phyloP scores from a whole-genome alignment of 2,329 filamentous ascomycete species.

The Cordyceps fumosorosea region DNA sequence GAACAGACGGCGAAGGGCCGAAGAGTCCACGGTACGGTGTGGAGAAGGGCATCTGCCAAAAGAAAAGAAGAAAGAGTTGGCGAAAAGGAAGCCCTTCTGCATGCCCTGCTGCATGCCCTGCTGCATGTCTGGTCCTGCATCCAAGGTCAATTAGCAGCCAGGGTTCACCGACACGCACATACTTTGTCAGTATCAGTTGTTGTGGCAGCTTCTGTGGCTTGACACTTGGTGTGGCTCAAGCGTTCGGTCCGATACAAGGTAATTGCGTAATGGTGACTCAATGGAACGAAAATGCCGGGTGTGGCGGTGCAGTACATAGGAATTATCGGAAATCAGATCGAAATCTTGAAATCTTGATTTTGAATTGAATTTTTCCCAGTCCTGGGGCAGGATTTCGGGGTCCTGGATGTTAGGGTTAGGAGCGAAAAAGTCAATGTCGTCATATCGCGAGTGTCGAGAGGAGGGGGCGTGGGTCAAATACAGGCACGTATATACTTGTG shows the following conservation, averaged over 20 bases:
- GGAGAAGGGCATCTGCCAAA: too few relatives aligned
- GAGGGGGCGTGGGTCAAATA: too few relatives aligned
- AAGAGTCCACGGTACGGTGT: neutral
- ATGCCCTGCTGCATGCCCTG: too few relatives aligned
- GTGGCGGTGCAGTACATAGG: neutral
- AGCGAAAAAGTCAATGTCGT: slow-evolving; percentile 2
- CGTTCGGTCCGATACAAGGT: neutral
- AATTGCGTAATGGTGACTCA: slow-evolving; percentile 12
- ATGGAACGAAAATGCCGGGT: neutral
- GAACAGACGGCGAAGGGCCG: neutral
- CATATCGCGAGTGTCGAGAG: neutral
- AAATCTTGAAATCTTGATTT: slow-evolving; percentile 3
- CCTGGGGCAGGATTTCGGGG: neutral
- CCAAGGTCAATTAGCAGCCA: neutral
- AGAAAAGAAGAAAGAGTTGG: neutral
- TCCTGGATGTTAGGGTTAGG: neutral
- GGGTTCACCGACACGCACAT: too few relatives aligned
- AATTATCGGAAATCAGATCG: slow-evolving; percentile 9
- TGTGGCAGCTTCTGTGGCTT: neutral
- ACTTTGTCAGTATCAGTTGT: neutral
- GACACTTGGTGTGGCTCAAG: neutral
- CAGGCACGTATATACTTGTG: too few relatives aligned
- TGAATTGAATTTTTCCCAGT: neutral
- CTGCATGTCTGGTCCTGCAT: neutral
- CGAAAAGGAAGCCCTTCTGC: neutral